Evolutionary conservation across 768 basidiomycete species (phyloP), one percentile per base, ranked within the genome.

Genomic region (Sarcomyxa edulis): DNA sequence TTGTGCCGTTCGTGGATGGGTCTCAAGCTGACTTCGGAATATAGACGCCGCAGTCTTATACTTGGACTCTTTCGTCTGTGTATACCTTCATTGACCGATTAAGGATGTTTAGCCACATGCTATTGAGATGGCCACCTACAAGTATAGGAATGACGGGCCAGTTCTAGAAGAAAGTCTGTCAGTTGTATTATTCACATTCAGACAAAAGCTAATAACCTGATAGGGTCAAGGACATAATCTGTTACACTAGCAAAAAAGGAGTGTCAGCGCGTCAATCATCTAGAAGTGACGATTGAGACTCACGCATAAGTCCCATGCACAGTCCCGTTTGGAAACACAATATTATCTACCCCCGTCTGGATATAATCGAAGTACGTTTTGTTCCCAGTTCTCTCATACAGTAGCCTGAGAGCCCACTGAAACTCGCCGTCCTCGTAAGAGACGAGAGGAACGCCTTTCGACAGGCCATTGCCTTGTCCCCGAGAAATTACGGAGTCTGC

Each of bases 401-500:
- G 48, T n/a, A 53, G 54, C 14, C 59, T 52, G 6, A 73, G 52
- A 1, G 60, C 66, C 64, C 64, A 68, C 46, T 67, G 60, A 15
- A 68, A 47, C 29, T 59, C 60, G 12, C 64, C 64, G 32, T 63
- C 62, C 40, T 68, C 65, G 42, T 71, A 73, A 1, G 60, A 62
- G 22, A 68, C 65, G 8, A 48, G 38, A 0, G 69, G 51, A 2
- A 40, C 53, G 21, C 64, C 65, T 21, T 41, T 48, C 1, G 60
- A 42, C 9, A 67, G 50, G 4, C 69, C 68, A 48, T 70, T 65
- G 3, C 69, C 69, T 49, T 73, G 69, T 1, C 56, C 55, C 6
- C 69, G 59, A 25, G 54, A 48, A 37, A 71, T 71, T 2, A 59
- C 65, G 4, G 69, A 71, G 37, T 70, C 65, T 10, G 67, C 69